phyloP scores from a whole-genome alignment of 352 stramenopile species.

The Pythium grandisporangium region DNA sequence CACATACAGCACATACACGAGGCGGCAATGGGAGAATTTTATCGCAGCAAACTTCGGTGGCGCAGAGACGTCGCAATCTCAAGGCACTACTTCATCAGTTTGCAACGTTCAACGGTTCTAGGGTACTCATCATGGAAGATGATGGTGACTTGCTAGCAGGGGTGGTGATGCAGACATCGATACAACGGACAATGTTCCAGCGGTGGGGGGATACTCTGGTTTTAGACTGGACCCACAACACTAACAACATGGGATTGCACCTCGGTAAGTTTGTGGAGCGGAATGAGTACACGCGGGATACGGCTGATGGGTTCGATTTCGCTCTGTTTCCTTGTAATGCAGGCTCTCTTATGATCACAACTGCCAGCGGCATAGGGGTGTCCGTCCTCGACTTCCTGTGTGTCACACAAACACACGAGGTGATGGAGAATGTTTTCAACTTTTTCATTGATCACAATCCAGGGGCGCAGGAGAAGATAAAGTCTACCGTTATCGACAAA shows the following conservation, averaged over 20 bases:
- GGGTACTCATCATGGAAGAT: conserved; percentile 1
- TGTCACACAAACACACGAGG: conserved; percentile 5
- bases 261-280: conserved; percentile 16
- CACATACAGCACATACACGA: background rate
- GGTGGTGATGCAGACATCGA: conserved; percentile 3
- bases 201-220: conserved; percentile 13
- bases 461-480: background rate
- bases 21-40: conserved; percentile 1
- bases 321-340: background rate
- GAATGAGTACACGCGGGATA: no score
- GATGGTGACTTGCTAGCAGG: conserved; percentile 2
- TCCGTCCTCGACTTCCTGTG: conserved; percentile 17
- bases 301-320: no score
- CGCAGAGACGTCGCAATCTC: background rate
- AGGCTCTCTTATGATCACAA: conserved; percentile 12
- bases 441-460: conserved; percentile 6
- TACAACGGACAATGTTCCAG: conserved; percentile 5
- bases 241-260: conserved; percentile 12
- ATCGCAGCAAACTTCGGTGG: background rate
- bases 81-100: conserved; percentile 1
- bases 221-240: conserved; percentile 16
- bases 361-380: conserved; percentile 6
- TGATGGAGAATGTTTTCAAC: conserved; percentile 5
- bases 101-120: background rate
- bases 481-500: conserved; percentile 19